Percentiles rank a stretch among this genome's conserved stretches.
phyloP scores from a whole-genome alignment of 495 filamentous ascomycete genomes.

The Hypoxylon cercidicola region DNA sequence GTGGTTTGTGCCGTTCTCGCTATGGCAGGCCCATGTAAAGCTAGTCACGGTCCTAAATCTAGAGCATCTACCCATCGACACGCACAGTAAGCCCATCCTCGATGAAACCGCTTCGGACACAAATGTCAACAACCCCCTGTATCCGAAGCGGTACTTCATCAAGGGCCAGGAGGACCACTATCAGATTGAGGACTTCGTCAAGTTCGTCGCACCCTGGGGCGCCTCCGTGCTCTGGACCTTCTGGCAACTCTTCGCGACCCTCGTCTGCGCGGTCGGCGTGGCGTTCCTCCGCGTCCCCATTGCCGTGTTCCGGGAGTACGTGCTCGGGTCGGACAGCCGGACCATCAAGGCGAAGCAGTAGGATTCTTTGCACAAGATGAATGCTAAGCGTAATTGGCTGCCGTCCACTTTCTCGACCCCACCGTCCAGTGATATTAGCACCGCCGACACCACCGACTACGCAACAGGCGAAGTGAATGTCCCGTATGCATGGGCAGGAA shows the following conservation, averaged over 20 bases:
- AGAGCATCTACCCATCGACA: slow-evolving; percentile 36
- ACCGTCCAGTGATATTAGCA: no score
- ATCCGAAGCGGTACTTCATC: slow-evolving; percentile 69
- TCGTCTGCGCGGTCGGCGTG: slow-evolving; percentile 69
- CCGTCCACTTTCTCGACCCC: no score
- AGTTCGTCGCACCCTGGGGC: slow-evolving; percentile 66
- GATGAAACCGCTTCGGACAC: slow-evolving; percentile 1
- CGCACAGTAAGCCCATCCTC: slow-evolving; percentile 13
- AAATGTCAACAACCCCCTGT: slow-evolving; percentile 7
- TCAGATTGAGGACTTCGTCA: slow-evolving; percentile 79
- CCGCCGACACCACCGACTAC: no score
- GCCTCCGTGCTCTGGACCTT: slow-evolving; percentile 59
- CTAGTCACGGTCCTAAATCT: slow-evolving; percentile 80
- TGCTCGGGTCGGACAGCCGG: slow-evolving; percentile 19
- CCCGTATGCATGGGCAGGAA: no score
- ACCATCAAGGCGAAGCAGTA: slow-evolving; percentile 30
- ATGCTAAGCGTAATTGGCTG: no score
- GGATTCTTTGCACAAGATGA: no score
- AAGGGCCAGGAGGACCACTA: slow-evolving; percentile 82
- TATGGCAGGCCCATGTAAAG: slow-evolving; percentile 69
- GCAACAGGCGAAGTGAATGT: no score
- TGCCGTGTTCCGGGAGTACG: slow-evolving; percentile 6
- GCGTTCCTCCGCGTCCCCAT: slow-evolving; percentile 18
- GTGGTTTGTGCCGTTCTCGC: slow-evolving; percentile 75
- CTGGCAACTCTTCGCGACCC: slow-evolving; percentile 70